phyloP scores from a whole-genome alignment of 805 yeast genomes.

The Candida montana region DNA sequence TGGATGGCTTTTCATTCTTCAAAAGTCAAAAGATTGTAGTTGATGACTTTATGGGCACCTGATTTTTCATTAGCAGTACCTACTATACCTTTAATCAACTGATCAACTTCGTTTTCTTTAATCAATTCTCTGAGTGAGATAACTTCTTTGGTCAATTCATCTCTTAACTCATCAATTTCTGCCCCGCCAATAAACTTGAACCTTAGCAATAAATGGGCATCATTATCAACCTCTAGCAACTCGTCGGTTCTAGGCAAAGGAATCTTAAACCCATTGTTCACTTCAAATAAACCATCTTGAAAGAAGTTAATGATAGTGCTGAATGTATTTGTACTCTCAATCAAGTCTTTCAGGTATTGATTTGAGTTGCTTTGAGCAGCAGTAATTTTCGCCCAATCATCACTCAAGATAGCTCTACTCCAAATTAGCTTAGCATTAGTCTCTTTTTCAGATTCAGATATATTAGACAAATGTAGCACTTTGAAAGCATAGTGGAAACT shows the following conservation, averaged over 20 bases:
- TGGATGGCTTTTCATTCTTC: slow-evolving; percentile 14
- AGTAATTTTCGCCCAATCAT: slow-evolving; percentile 44
- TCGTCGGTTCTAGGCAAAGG: slow-evolving; percentile 27
- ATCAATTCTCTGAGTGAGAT: slow-evolving; percentile 17
- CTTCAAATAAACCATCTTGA: slow-evolving; percentile 28
- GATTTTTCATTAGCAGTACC: slow-evolving; percentile 33
- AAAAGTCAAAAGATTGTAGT: slow-evolving; percentile 31
- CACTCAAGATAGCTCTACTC: slow-evolving; percentile 51
- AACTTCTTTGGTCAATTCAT: slow-evolving; percentile 19
- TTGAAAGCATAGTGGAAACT: slow-evolving; percentile 45
- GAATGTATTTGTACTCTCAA: slow-evolving; percentile 39
- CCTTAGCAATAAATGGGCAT: slow-evolving; percentile 16
- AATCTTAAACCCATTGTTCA: slow-evolving; percentile 18
- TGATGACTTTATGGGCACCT: slow-evolving; percentile 30
- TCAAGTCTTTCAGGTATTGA: slow-evolving; percentile 33
- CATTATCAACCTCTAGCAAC: slow-evolving; percentile 14
- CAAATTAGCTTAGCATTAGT: slow-evolving; percentile 41
- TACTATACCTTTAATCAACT: slow-evolving; percentile 29
- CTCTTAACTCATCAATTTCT: slow-evolving; percentile 21
- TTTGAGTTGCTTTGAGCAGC: slow-evolving; percentile 34
- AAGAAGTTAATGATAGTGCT: slow-evolving; percentile 37
- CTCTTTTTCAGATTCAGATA: slow-evolving; percentile 26
- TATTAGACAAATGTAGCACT: slow-evolving; percentile 36
- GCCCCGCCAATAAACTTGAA: slow-evolving; percentile 20
- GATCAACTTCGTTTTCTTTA: slow-evolving; percentile 18